Evolutionary conservation across 2,329 filamentous ascomycete genomes (phyloP).

Genomic region (Didymella exigua): DNA sequence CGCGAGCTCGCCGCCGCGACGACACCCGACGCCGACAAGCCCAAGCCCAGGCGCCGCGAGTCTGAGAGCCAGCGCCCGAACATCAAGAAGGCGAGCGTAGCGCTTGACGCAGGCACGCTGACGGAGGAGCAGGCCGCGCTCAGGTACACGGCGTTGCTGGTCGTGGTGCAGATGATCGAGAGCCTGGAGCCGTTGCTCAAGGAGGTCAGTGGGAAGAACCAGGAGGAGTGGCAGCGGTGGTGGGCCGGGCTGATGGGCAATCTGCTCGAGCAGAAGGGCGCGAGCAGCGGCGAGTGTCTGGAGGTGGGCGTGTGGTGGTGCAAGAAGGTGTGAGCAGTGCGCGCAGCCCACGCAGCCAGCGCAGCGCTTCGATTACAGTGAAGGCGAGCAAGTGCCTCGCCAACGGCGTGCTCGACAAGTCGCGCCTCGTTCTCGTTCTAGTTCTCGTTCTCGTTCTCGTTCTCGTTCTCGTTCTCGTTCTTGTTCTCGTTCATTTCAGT

Average conservation of each 20-base stretch:
- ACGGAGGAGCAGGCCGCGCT: conserved; percentile 74
- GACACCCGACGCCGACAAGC: conserved; percentile 13
- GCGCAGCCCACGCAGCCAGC: background rate
- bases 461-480: background rate
- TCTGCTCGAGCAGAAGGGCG: conserved; percentile 77
- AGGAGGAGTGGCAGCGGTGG: conserved; percentile 93
- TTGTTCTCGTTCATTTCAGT: conserved; percentile 4
- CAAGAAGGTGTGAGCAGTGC: conserved; percentile 53
- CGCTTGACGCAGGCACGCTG: conserved; percentile 57
- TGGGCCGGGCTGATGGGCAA: conserved; percentile 85
- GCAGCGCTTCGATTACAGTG: no score
- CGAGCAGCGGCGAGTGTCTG: conserved; percentile 83
- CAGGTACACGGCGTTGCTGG: conserved; percentile 78
- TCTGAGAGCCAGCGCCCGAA: conserved; percentile 51
- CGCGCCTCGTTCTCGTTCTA: no score
- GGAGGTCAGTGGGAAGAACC: conserved; percentile 82
- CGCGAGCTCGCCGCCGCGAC: conserved; percentile 62
- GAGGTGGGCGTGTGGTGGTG: conserved; percentile 71
- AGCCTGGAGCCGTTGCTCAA: conserved; percentile 81
- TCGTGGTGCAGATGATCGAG: conserved; percentile 82
- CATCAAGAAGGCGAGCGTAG: conserved; percentile 39
- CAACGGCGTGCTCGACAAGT: no score
- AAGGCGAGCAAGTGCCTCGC: no score
- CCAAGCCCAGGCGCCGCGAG: conserved; percentile 59
- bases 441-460: no score